phyloP scores from a whole-genome alignment of 305 asterid genomes.

The Ilex paraguariensis region DNA sequence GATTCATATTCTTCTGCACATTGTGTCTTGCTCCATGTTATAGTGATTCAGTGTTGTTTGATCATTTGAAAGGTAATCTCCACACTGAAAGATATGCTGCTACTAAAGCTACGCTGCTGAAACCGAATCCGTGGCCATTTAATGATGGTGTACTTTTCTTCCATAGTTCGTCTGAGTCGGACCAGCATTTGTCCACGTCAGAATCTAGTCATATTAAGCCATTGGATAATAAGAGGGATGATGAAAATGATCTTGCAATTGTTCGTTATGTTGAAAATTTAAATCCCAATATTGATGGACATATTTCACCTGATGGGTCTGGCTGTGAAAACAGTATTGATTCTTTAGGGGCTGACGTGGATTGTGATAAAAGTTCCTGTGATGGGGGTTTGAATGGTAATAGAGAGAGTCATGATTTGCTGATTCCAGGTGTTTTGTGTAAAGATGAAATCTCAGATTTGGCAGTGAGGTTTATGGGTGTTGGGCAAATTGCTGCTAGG shows the following conservation, averaged over 20 bases:
- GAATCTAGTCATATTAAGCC: constrained; percentile 21
- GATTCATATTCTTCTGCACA: constrained; percentile 74
- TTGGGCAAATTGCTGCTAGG: constrained; percentile 64
- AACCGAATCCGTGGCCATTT: constrained; percentile 91
- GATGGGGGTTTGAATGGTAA: constrained; percentile 23
- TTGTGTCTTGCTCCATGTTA: constrained; percentile 83
- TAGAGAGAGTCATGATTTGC: constrained; percentile 25
- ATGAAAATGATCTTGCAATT: constrained; percentile 45
- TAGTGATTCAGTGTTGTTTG: constrained; percentile 55
- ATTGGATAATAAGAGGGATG: constrained; percentile 19
- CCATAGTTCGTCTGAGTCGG: constrained; percentile 38
- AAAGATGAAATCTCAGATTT: constrained; percentile 62
- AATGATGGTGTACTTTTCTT: constrained; percentile 87
- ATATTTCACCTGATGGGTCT: constrained; percentile 12
- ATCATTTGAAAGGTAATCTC: constrained; percentile 71
- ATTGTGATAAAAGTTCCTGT: constrained; percentile 15
- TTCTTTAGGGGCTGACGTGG: background rate
- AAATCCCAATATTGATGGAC: constrained; percentile 17
- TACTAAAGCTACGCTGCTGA: constrained; percentile 67
- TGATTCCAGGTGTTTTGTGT: constrained; percentile 70
- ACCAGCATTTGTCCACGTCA: constrained; percentile 15
- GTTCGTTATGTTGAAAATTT: constrained; percentile 38
- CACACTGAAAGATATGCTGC: constrained; percentile 65
- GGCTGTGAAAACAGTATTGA: constrained; percentile 16
- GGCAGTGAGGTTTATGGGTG: constrained; percentile 53